These are phyloP conservation scores for Marsdenia floribunda DNA, from an alignment of 257 asterid species.

Conservation along the genomic window DNA sequence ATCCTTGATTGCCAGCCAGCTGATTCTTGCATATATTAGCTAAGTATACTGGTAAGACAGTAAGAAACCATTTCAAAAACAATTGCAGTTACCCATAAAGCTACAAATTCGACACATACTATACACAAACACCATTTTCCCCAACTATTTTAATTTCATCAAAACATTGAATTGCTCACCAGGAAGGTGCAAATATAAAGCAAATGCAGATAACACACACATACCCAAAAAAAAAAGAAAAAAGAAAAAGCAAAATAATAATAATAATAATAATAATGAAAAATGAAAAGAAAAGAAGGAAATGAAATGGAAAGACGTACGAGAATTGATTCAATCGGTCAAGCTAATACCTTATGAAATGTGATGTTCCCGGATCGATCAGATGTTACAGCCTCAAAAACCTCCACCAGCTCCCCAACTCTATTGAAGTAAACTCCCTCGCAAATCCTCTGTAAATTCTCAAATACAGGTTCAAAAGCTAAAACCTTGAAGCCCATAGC, in stretches of 20 bases:
- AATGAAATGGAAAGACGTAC: not conserved
- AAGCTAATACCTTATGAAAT: constrained; percentile 65
- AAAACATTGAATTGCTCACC: not conserved
- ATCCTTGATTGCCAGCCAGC: not conserved
- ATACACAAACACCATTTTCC: not conserved
- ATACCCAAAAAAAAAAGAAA: not conserved
- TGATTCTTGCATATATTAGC: not conserved
- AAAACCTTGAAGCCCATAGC: constrained; percentile 90
- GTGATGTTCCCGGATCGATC: constrained; percentile 76
- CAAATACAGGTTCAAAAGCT: constrained; percentile 97
- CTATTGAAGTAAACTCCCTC: constrained; percentile 88
- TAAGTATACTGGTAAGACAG: not conserved
- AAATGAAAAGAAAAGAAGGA: too few species aligned
- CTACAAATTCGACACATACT: constrained; percentile 1
- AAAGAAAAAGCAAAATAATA: too few species aligned
- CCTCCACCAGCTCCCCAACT: constrained; percentile 60
- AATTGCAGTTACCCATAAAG: not conserved
- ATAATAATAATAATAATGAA: too few species aligned
- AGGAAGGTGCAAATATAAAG: not conserved
- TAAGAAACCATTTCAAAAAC: not conserved
- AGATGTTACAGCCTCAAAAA: constrained; percentile 84
- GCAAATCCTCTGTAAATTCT: constrained; percentile 92
- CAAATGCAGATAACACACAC: not conserved
- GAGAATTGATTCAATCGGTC: not conserved
- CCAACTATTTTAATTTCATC: not conserved